These are phyloP conservation scores for Ophiostoma perfectum DNA, from an alignment of 2,329 filamentous ascomycete species.

Conservation along the genomic window DNA sequence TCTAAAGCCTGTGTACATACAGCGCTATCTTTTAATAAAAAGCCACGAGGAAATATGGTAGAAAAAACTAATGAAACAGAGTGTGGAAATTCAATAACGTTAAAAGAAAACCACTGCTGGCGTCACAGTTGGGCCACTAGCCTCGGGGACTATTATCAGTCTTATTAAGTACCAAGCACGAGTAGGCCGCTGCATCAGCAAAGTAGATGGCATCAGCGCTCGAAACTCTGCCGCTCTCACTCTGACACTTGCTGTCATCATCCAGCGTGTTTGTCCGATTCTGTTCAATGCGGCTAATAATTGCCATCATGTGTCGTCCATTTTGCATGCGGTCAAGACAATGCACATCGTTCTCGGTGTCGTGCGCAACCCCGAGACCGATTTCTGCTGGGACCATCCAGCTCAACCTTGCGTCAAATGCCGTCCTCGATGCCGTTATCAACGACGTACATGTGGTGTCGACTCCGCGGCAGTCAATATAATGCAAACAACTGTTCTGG, in stretches of 20 bases:
- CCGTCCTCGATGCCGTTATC: neutral
- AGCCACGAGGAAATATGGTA: neutral
- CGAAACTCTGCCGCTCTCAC: neutral
- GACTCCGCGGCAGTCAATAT: neutral
- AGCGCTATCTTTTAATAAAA: neutral
- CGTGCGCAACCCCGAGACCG: neutral
- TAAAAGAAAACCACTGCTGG: neutral
- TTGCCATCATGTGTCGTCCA: neutral
- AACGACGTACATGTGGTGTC: neutral
- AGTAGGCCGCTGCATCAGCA: too few relatives aligned
- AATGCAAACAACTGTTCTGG: neutral
- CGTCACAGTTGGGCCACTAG: slow-evolving; percentile 2
- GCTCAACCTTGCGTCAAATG: neutral
- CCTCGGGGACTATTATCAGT: neutral
- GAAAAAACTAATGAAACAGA: neutral
- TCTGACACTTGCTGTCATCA: neutral
- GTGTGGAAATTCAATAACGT: neutral
- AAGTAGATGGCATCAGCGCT: neutral
- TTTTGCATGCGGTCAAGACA: neutral
- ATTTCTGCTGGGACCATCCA: neutral
- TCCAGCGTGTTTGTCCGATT: neutral
- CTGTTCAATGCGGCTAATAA: neutral
- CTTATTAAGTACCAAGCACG: too few relatives aligned
- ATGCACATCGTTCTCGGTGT: neutral
- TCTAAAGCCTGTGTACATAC: neutral